These are phyloP conservation scores for Nelumbo lutea DNA, from an alignment of 164 flowering plant genomes.

Conservation along the genomic window DNA sequence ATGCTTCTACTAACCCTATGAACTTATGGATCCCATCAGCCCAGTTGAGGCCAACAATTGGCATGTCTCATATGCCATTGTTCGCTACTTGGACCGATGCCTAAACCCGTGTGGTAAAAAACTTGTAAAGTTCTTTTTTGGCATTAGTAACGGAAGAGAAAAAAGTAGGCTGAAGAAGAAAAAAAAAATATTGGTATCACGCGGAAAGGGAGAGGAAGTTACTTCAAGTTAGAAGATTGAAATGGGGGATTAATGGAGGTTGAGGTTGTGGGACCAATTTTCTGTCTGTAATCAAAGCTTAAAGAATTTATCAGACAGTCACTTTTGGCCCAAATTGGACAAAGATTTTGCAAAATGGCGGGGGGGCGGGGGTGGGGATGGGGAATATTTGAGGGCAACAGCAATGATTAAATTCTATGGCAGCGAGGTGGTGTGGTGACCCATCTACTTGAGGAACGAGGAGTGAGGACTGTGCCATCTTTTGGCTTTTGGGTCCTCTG, in stretches of 20 bases:
- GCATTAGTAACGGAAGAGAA: not conserved
- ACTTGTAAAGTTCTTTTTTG: constrained; percentile 26
- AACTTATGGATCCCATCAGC: constrained; percentile 52
- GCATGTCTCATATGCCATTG: constrained; percentile 65
- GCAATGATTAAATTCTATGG: constrained; percentile 7
- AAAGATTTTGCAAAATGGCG: constrained; percentile 30
- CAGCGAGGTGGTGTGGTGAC: too few relatives aligned
- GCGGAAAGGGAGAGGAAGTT: not conserved
- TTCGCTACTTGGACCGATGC: constrained; percentile 81
- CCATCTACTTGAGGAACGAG: too few relatives aligned
- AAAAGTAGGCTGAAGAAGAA: constrained; percentile 8
- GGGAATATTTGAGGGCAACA: too few relatives aligned
- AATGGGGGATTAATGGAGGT: constrained; percentile 13
- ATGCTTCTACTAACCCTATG: constrained; percentile 18
- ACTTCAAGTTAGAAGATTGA: not conserved
- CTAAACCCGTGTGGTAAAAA: constrained; percentile 11
- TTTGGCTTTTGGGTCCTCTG: too few relatives aligned
- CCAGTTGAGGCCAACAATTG: constrained; percentile 40
- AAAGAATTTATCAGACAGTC: constrained; percentile 18
- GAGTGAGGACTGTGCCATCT: too few relatives aligned
- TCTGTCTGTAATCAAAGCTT: constrained; percentile 23
- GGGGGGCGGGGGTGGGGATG: constrained; percentile 10
- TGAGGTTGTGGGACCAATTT: constrained; percentile 20
- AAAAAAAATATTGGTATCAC: constrained; percentile 1
- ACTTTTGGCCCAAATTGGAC: constrained; percentile 19